These are phyloP conservation scores for Dissoconium aciculare DNA, from an alignment of 2,329 filamentous ascomycete genomes.

Conservation along the genomic window DNA sequence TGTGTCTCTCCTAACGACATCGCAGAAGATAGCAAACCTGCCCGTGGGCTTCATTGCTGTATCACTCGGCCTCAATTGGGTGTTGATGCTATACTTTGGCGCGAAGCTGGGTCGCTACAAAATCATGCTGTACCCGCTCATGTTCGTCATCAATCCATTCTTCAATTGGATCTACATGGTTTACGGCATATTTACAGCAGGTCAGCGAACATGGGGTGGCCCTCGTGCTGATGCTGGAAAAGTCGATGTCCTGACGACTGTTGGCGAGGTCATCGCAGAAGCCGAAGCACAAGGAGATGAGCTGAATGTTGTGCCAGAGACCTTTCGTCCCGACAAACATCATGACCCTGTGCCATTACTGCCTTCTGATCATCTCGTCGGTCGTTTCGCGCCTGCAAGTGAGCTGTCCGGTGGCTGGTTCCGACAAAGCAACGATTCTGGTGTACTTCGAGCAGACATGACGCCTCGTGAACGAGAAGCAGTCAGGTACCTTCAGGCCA, in stretches of 20 bases:
- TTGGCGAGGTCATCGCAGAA: constrained; percentile 68
- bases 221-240: constrained; percentile 77
- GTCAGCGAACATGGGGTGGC: constrained; percentile 89
- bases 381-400: constrained; percentile 60
- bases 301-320: constrained; percentile 76
- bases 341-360: constrained; percentile 47
- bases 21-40: constrained; percentile 59
- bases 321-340: constrained; percentile 45
- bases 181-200: constrained; percentile 88
- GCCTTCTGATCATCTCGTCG: constrained; percentile 60
- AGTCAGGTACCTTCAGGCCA: background rate
- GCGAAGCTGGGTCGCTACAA: constrained; percentile 77
- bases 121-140: constrained; percentile 84
- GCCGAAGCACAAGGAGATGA: constrained; percentile 71
- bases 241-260: constrained; percentile 60
- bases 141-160: constrained; percentile 91
- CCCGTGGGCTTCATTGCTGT: constrained; percentile 89
- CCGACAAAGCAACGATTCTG: constrained; percentile 52
- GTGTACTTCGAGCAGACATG: constrained; percentile 40
- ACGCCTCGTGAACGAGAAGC: constrained; percentile 26
- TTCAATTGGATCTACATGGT: constrained; percentile 99
- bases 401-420: constrained; percentile 55
- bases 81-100: constrained; percentile 93
- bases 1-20: constrained; percentile 71
- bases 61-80: constrained; percentile 82